Conservation (phyloP, 2,329 filamentous ascomycete genomes). For the Fusarium dimerum region DNA sequence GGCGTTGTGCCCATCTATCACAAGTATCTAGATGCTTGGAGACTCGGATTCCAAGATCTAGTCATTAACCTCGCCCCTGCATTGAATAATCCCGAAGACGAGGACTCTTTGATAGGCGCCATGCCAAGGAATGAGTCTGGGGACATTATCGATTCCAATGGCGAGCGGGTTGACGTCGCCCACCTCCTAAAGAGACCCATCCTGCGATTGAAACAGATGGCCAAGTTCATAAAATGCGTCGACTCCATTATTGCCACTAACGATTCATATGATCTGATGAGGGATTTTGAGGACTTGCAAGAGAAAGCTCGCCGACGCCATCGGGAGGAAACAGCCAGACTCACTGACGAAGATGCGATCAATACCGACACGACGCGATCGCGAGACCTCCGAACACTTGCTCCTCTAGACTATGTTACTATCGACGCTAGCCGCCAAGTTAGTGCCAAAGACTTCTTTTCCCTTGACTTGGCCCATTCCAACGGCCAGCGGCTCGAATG, state of each 20-base stretch:
- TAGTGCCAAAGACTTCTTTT: conserved; percentile 86
- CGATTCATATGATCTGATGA: conserved; percentile 41
- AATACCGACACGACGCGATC: conserved; percentile 79
- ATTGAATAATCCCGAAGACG: conserved; percentile 52
- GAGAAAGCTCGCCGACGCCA: conserved; percentile 69
- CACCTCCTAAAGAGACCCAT: conserved; percentile 89
- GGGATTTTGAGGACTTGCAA: conserved; percentile 70
- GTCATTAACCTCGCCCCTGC: conserved; percentile 88
- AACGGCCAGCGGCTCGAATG: conserved; percentile 89
- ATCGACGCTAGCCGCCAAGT: conserved; percentile 83
- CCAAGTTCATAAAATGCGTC: conserved; percentile 76
- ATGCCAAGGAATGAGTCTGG: conserved; percentile 65
- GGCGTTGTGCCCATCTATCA: conserved; percentile 76
- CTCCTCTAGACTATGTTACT: conserved; percentile 65
- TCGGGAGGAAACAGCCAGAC: conserved; percentile 68
- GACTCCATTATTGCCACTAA: conserved; percentile 55
- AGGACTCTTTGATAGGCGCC: conserved; percentile 60
- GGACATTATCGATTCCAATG: conserved; percentile 70
- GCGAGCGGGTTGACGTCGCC: conserved; percentile 90
- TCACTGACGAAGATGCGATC: conserved; percentile 81
- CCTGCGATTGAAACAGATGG: conserved; percentile 82
- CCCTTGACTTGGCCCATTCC: conserved; percentile 81
- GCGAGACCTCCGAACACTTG: conserved; percentile 77
- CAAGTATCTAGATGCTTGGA: conserved; percentile 85
- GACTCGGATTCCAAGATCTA: conserved; percentile 90